phyloP scores from a whole-genome alignment of 352 stramenopile genomes.

The Phytophthora pisi region DNA sequence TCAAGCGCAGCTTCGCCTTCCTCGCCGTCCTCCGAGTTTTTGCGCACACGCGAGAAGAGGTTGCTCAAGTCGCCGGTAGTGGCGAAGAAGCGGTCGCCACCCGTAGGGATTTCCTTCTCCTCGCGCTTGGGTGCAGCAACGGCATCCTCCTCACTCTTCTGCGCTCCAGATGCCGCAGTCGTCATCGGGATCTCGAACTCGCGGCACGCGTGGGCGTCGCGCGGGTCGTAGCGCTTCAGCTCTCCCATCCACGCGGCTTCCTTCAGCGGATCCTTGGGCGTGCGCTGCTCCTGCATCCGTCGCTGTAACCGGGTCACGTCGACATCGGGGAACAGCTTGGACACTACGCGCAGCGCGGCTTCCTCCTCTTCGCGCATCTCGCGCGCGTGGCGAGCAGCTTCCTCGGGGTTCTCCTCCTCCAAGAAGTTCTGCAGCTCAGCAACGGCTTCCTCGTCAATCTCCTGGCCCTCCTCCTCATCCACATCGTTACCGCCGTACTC shows the following conservation, averaged over 20 bases:
- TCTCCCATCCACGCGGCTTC: slow-evolving; percentile 84
- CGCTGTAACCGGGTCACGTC: slow-evolving; percentile 70
- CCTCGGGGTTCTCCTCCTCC: slow-evolving; percentile 42
- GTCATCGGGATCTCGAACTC: slow-evolving; percentile 61
- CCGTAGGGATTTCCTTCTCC: slow-evolving; percentile 55
- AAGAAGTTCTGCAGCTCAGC: slow-evolving; percentile 57
- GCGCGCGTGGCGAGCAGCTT: slow-evolving; percentile 39
- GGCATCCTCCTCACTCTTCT: slow-evolving; percentile 28
- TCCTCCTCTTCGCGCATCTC: slow-evolving; percentile 64
- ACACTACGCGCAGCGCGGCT: slow-evolving; percentile 55
- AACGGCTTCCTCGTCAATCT: slow-evolving; percentile 29
- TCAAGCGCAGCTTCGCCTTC: slow-evolving; percentile 78
- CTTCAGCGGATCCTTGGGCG: slow-evolving; percentile 67
- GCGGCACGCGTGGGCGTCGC: slow-evolving; percentile 39
- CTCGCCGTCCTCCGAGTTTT: slow-evolving; percentile 83
- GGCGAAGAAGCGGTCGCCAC: slow-evolving; percentile 77
- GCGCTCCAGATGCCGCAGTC: slow-evolving; percentile 22
- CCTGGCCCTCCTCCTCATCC: slow-evolving; percentile 30
- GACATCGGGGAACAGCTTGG: slow-evolving; percentile 68
- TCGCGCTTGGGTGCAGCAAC: slow-evolving; percentile 24
- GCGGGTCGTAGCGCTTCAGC: slow-evolving; percentile 73
- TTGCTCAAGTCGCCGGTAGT: slow-evolving; percentile 62
- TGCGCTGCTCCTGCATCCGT: slow-evolving; percentile 43
- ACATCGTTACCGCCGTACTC: slow-evolving; percentile 60
- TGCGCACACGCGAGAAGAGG: slow-evolving; percentile 78